Conservation (phyloP, 2,329 filamentous ascomycete species). For the Diaporthe eres region DNA sequence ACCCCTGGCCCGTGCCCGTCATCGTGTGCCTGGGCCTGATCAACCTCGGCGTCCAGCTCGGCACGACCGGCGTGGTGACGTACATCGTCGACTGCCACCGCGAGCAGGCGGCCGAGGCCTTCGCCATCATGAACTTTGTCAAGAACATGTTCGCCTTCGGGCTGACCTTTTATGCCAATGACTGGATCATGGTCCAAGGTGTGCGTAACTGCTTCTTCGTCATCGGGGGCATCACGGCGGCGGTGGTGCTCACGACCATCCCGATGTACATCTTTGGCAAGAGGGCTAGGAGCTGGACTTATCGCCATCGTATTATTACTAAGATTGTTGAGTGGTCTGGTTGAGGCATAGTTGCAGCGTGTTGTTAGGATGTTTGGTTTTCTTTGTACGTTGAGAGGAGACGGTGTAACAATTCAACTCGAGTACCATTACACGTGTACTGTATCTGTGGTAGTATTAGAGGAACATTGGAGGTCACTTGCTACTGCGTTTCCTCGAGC, state of each 20-base stretch:
- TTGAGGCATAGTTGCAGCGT: not conserved
- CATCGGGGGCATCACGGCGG: constrained; percentile 54
- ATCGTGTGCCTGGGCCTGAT: constrained; percentile 53
- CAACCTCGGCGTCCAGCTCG: constrained; percentile 54
- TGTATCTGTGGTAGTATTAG: not conserved
- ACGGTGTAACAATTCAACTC: not conserved
- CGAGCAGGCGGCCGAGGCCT: constrained; percentile 54
- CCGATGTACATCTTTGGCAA: constrained; percentile 50
- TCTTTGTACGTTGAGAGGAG: not conserved
- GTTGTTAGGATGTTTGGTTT: not conserved
- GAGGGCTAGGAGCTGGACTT: constrained; percentile 43
- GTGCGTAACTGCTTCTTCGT: constrained; percentile 55
- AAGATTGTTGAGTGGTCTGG: constrained; percentile 35
- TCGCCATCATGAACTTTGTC: constrained; percentile 55
- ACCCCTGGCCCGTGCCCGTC: constrained; percentile 49
- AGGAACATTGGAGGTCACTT: not conserved
- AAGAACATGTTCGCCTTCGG: constrained; percentile 57
- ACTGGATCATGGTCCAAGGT: constrained; percentile 55
- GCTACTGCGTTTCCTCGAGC: not conserved
- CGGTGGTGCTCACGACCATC: constrained; percentile 49
- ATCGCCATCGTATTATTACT: constrained; percentile 38
- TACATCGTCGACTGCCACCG: constrained; percentile 57
- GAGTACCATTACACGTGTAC: not conserved
- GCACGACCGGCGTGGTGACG: constrained; percentile 53
- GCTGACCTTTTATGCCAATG: constrained; percentile 56